These are phyloP conservation scores for Apiotrichum sp. DNA, from an alignment of 1,284 basidiomycete species.

Conservation along the genomic window DNA sequence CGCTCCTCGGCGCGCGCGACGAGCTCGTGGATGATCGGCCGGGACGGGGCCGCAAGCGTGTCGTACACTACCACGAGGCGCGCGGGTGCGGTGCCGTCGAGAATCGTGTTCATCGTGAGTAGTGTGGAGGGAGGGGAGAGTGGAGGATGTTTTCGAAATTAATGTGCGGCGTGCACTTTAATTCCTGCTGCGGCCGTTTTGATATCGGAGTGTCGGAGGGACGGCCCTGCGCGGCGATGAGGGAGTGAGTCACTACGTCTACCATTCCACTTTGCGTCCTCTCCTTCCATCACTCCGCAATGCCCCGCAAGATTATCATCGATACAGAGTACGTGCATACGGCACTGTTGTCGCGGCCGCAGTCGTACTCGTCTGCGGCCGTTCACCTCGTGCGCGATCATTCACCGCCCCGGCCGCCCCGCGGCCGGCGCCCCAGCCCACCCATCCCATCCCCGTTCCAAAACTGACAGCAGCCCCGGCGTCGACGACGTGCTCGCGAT, in stretches of 20 bases:
- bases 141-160: too few relatives aligned
- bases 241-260: too few relatives aligned
- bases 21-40: slow-evolving; percentile 7
- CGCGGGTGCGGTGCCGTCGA: slow-evolving; percentile 34
- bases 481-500: slow-evolving; percentile 83
- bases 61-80: slow-evolving; percentile 32
- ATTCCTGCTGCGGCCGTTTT: too few relatives aligned
- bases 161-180: too few relatives aligned
- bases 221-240: too few relatives aligned
- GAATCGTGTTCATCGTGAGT: slow-evolving; percentile 23
- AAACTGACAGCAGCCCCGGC: slow-evolving; percentile 50
- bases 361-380: neutral
- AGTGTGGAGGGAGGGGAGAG: too few relatives aligned
- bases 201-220: too few relatives aligned
- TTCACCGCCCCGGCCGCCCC: too few relatives aligned
- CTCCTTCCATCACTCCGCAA: neutral
- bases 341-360: neutral
- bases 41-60: slow-evolving; percentile 5
- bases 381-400: too few relatives aligned
- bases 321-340: slow-evolving; percentile 38
- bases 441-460: neutral
- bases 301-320: slow-evolving; percentile 41
- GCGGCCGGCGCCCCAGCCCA: neutral
- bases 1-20: neutral
- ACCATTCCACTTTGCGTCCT: neutral